Evolutionary conservation across 2,329 filamentous ascomycete species (phyloP), one percentile per base, ranked within the genome.

Genomic region (Huntiella moniliformis): DNA sequence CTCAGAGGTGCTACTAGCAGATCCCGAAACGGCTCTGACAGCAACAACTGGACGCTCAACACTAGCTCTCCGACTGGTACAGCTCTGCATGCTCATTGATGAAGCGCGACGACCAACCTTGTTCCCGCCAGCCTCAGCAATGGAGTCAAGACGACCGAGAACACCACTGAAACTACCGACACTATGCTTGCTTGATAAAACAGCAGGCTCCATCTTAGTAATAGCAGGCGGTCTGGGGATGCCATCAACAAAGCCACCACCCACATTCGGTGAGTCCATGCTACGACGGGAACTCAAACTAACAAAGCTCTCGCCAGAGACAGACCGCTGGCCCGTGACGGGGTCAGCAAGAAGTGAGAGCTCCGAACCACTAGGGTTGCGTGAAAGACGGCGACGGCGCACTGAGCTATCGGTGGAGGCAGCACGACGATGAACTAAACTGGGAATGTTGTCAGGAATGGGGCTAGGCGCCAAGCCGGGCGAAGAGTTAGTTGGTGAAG

Each of bases 391-490:
- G 34, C 40, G 35, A 31, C 38, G 39, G n/a, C 47, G 47, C 13
- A 40, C 36, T 8, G 43, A 45, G 5, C 38, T 45, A 18, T 45
- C 47, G 8, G 43, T 45, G 18, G 47, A 49, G n/a, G 28, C 37
- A 3, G 47, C 38, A 32, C 47, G 42, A 3, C 43, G 38, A 31
- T 42, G 42, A 33, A 42, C 34, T 11, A 35, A 31, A 11, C 42
- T 38, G n/a, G 46, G 46, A 11, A 22, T 11, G 15, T 32, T 32
- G n/a, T 49, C 43, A 5, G 47, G 47, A 22, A 49, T 49, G 18
- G 47, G 47, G 11, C 42, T 45, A 8, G 47, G 47, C 10, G 47
- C 47, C 15, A 49, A 22, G 8, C 38, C 46, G 17, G 46, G 41
- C n/a, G 46, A 44, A 4, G 46, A 45, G 33, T 32, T 38, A 13